phyloP scores from a whole-genome alignment of 805 yeast genomes.

The Brettanomyces bruxellensis region DNA sequence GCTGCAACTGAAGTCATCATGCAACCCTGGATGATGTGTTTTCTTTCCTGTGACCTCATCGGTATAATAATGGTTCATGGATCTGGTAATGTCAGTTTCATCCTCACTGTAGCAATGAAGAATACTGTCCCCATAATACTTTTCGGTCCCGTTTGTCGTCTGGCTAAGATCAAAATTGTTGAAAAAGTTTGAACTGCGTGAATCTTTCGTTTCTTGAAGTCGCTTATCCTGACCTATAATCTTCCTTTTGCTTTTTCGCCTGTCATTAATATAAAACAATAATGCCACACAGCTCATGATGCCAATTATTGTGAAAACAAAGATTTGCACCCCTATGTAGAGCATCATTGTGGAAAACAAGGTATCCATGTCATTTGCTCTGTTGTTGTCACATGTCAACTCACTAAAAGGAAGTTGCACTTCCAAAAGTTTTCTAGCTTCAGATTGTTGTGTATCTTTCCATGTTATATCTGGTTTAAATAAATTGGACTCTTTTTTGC shows the following conservation, averaged over 20 bases:
- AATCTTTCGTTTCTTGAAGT: not conserved
- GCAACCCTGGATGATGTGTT: not conserved
- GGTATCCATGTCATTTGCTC: too few species aligned
- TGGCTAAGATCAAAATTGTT: not conserved
- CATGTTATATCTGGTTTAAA: too few species aligned
- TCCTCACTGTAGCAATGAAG: not conserved
- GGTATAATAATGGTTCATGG: not conserved
- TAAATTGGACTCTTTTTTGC: too few species aligned
- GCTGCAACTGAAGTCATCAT: not conserved
- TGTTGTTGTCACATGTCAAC: too few species aligned
- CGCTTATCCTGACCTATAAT: not conserved
- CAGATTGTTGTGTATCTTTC: too few species aligned
- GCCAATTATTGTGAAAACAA: not conserved
- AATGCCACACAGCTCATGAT: not conserved
- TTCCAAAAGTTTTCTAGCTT: too few species aligned
- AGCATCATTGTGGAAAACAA: not conserved
- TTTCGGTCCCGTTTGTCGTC: not conserved
- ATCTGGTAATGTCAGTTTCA: not conserved
- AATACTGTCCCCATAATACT: conserved; percentile 1
- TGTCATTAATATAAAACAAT: not conserved
- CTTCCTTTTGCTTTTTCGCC: not conserved
- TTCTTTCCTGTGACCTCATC: conserved; percentile 1
- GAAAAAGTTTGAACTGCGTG: not conserved
- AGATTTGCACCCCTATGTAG: not conserved
- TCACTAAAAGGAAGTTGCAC: too few species aligned